Conservation (phyloP, 192 early-diverging fungal species). For the Piromyces sp. region DNA sequence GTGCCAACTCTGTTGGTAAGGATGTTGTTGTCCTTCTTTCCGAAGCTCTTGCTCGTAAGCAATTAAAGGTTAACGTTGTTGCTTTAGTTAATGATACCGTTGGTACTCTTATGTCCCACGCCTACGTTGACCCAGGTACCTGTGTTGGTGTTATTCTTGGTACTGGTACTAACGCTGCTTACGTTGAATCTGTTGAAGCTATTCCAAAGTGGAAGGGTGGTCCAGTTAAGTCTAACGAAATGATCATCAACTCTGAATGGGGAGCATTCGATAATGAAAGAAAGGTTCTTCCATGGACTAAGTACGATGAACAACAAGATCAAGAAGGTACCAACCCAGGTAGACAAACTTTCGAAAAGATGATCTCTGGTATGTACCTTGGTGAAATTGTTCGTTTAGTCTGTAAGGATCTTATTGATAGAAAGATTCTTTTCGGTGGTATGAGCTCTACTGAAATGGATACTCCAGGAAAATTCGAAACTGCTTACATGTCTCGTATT, state of each 20-base stretch:
- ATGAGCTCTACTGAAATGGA: slow-evolving; percentile 41
- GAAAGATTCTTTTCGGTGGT: slow-evolving; percentile 56
- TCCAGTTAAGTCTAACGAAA: slow-evolving; percentile 30
- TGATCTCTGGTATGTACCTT: slow-evolving; percentile 86
- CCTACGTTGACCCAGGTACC: slow-evolving; percentile 64
- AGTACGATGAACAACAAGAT: slow-evolving; percentile 74
- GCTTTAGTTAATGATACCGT: slow-evolving; percentile 95
- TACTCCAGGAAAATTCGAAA: slow-evolving; percentile 55
- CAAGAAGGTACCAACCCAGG: slow-evolving; percentile 54
- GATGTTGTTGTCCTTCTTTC: slow-evolving; percentile 75
- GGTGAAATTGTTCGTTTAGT: slow-evolving; percentile 76
- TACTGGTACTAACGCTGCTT: slow-evolving; percentile 93
- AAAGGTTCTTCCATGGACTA: slow-evolving; percentile 60
- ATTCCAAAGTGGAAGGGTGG: slow-evolving; percentile 55
- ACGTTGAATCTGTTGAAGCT: slow-evolving; percentile 58
- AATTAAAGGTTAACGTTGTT: slow-evolving; percentile 54
- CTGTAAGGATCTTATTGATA: slow-evolving; percentile 62
- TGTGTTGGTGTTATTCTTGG: slow-evolving; percentile 79
- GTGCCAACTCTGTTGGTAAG: slow-evolving; percentile 51
- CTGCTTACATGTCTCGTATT: slow-evolving; percentile 34
- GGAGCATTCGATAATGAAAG: slow-evolving; percentile 76
- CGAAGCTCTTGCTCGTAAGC: slow-evolving; percentile 42
- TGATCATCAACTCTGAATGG: slow-evolving; percentile 94
- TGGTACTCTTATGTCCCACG: slow-evolving; percentile 76
- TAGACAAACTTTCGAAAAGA: slow-evolving; percentile 87